phyloP scores from a whole-genome alignment of 73 alveolate species.

The Blepharisma stoltei region DNA sequence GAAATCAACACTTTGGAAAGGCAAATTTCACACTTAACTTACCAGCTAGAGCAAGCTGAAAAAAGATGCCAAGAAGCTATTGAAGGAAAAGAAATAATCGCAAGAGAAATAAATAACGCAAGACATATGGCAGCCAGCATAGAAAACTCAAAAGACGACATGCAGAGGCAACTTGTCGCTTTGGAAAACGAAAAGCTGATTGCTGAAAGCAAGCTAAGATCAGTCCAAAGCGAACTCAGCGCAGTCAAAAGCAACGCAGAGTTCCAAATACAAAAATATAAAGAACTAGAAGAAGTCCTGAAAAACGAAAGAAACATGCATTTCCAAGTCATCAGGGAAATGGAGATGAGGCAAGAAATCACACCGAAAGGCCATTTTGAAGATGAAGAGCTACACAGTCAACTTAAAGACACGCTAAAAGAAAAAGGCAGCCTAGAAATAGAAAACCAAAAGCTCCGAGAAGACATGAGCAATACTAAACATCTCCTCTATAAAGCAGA shows the following conservation, averaged over 20 bases:
- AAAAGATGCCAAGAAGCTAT: constrained; percentile 13
- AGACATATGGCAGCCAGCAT: constrained; percentile 34
- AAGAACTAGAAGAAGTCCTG: constrained; percentile 38
- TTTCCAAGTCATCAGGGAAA: not conserved
- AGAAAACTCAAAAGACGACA: constrained; percentile 41
- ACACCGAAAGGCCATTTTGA: constrained; percentile 27
- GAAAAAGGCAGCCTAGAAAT: constrained; percentile 2
- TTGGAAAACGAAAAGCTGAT: constrained; percentile 35
- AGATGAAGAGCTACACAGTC: constrained; percentile 7
- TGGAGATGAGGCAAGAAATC: not conserved
- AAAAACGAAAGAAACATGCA: constrained; percentile 33
- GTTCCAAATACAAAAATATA: constrained; percentile 38
- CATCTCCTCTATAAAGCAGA: constrained; percentile 14
- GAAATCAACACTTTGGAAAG: constrained; percentile 56
- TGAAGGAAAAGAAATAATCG: constrained; percentile 32
- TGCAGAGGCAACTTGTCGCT: constrained; percentile 31
- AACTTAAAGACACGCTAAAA: constrained; percentile 16
- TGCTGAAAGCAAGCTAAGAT: constrained; percentile 18
- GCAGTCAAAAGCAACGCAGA: constrained; percentile 31
- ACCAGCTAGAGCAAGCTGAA: constrained; percentile 46
- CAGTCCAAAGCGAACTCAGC: constrained; percentile 16
- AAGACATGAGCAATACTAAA: not conserved
- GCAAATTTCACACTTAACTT: constrained; percentile 48
- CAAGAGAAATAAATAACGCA: constrained; percentile 35
- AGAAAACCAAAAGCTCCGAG: constrained; percentile 10